A percentile compares a stretch with the other conserved stretches of the same genome.
phyloP scores from a whole-genome alignment of 192 early-diverging fungal species.

The Spinellus fusiger region DNA sequence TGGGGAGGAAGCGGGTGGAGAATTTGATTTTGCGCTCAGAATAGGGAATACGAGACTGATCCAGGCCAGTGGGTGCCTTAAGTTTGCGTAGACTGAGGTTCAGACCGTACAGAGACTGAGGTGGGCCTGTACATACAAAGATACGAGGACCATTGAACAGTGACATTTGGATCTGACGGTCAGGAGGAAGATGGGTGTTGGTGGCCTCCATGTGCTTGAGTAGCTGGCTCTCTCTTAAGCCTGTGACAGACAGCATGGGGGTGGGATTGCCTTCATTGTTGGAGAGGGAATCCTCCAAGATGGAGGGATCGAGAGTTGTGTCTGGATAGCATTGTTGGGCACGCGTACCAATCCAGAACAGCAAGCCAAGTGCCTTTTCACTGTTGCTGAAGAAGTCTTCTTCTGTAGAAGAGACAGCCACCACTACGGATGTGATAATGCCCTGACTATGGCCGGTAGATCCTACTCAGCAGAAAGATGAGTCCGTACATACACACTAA shows the following conservation, averaged over 20 bases:
- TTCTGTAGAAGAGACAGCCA: slow-evolving; percentile 72
- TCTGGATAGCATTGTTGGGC: slow-evolving; percentile 74
- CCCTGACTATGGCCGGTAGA: slow-evolving; percentile 92
- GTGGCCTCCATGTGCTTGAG: slow-evolving; percentile 80
- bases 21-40: slow-evolving; percentile 90
- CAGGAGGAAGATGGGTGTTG: slow-evolving; percentile 78
- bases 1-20: slow-evolving; percentile 86
- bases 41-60: slow-evolving; percentile 84
- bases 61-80: slow-evolving; percentile 77
- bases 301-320: slow-evolving; percentile 78
- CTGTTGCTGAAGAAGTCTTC: slow-evolving; percentile 72
- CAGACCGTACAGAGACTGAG: slow-evolving; percentile 88
- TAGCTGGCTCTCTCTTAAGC: slow-evolving; percentile 77
- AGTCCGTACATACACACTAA: background rate
- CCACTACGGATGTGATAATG: slow-evolving; percentile 75
- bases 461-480: slow-evolving; percentile 22
- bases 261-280: slow-evolving; percentile 89
- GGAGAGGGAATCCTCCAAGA: slow-evolving; percentile 82
- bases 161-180: slow-evolving; percentile 79
- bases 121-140: slow-evolving; percentile 83
- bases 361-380: slow-evolving; percentile 71
- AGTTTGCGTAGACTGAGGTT: slow-evolving; percentile 88
- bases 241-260: slow-evolving; percentile 87
- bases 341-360: slow-evolving; percentile 79
- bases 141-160: slow-evolving; percentile 89